phyloP scores from a whole-genome alignment of 768 basidiomycete species.

The Suillus luteus region DNA sequence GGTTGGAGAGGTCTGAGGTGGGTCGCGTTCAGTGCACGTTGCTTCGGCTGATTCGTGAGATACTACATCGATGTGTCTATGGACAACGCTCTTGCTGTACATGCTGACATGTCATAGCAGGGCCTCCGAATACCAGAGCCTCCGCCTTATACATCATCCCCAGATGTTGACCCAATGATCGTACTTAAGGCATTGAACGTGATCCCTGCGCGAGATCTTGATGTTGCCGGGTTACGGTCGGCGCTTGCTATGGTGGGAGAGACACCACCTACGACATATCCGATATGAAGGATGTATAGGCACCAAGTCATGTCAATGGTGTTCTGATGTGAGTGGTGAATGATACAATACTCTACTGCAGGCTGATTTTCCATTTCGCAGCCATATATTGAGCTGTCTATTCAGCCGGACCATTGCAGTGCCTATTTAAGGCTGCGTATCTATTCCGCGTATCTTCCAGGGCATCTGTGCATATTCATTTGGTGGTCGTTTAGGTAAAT shows the following conservation, averaged over 20 bases:
- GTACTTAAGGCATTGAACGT: conserved; percentile 58
- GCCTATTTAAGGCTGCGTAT: background rate
- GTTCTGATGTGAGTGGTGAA: background rate
- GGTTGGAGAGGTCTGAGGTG: conserved; percentile 54
- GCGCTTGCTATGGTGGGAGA: conserved; percentile 25
- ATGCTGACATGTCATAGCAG: conserved; percentile 27
- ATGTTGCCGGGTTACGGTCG: conserved; percentile 29
- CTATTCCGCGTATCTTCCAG: background rate
- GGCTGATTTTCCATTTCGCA: background rate
- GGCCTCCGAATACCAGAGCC: conserved; percentile 44
- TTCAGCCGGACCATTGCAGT: background rate
- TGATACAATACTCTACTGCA: background rate
- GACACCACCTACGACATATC: conserved; percentile 23
- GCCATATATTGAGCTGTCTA: background rate
- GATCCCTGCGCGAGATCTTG: conserved; percentile 48
- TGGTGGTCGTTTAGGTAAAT: background rate
- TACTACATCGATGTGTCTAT: conserved; percentile 4
- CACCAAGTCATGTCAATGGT: background rate
- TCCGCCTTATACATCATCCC: conserved; percentile 42
- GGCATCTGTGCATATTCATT: background rate
- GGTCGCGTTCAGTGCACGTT: conserved; percentile 21
- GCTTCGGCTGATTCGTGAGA: background rate
- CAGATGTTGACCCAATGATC: conserved; percentile 44
- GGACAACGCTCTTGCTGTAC: background rate
- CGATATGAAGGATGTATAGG: conserved; percentile 15